Base-by-base conservation (phyloP, 805 yeast genomes). In the Wickerhamiella kurtzmanii region DNA sequence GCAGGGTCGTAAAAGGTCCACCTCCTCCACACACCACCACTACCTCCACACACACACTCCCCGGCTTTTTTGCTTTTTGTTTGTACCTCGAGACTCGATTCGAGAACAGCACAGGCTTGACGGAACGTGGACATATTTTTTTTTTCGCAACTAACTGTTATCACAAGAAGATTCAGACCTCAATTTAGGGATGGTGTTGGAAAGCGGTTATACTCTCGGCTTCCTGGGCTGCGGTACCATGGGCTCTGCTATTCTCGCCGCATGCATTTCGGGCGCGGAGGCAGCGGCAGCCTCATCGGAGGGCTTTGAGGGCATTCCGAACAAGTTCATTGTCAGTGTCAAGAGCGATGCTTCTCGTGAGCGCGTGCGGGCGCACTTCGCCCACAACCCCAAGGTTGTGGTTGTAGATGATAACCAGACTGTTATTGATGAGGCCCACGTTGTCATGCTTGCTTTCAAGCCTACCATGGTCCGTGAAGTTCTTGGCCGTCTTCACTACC, bases 221-320 rank as follows among this genome's bases (percentile, higher is more conserved):
- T 78, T 92, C 25, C 71, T 92, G 46, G 99, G 96, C 35, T 78
- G 95, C 58, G 99, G 99, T 50, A 87, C 83, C 47, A 84, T 92
- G 86, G 97, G 97, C 49, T 81, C 89, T 16, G 96, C 97, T 9
- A 84, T 92, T 42, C 73, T 85, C 28, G 72, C 84, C 11, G 95
- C 97, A 9, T 77, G 83, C 41, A 67, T 84, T 46, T 73, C 74
- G 44, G 62, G 72, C 2, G 65, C 67, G 20, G 60, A 57, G 37
- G 53, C 62, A 22, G 56, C 56, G 9, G 19, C 42, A 2, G 47
- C 43, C 17, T 51, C 53, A 8, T 56, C 40, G 20, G 44, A 28
- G 17, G 48, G 42, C 17, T 51, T 64, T 21, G 70, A 73, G 51
- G 61, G 80, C 3, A 74, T 73, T 48, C 96, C 97, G 22, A 60